Evolutionary conservation across 2,329 filamentous ascomycete genomes (phyloP).

Genomic region (Fusarium transvaalense): DNA sequence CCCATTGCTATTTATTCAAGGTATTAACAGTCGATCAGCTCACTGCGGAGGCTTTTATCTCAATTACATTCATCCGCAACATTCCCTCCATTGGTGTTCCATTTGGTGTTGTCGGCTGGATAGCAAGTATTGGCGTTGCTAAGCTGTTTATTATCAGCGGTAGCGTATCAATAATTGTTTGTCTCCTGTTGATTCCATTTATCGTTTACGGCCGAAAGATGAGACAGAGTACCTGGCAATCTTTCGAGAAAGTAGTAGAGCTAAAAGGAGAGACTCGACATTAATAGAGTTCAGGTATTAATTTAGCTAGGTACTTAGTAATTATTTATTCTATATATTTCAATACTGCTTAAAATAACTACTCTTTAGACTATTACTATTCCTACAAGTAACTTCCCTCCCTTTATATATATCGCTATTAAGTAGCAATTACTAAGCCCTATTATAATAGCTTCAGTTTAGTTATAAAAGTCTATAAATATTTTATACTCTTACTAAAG

Average conservation of each 20-base stretch:
- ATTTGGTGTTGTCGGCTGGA: conserved; percentile 50
- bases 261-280: conserved; percentile 6
- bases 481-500: no score
- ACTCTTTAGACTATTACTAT: no score
- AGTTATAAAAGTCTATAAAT: no score
- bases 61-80: conserved; percentile 51
- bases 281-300: neutral
- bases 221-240: conserved; percentile 27
- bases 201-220: conserved; percentile 46
- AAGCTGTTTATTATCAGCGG: conserved; percentile 48
- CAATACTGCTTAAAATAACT: no score
- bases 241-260: neutral
- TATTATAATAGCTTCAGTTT: no score
- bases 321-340: no score
- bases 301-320: no score
- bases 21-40: conserved; percentile 3
- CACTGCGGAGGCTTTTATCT: conserved; percentile 49
- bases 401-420: no score
- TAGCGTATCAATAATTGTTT: conserved; percentile 41
- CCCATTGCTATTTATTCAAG: rapidly evolving
- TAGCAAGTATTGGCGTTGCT: conserved; percentile 47
- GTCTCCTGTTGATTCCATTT: conserved; percentile 45
- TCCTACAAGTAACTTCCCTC: no score
- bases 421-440: no score
- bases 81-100: conserved; percentile 47